Evolutionary conservation across 2,329 filamentous ascomycete genomes (phyloP).

Genomic region (Penicillium italicum): DNA sequence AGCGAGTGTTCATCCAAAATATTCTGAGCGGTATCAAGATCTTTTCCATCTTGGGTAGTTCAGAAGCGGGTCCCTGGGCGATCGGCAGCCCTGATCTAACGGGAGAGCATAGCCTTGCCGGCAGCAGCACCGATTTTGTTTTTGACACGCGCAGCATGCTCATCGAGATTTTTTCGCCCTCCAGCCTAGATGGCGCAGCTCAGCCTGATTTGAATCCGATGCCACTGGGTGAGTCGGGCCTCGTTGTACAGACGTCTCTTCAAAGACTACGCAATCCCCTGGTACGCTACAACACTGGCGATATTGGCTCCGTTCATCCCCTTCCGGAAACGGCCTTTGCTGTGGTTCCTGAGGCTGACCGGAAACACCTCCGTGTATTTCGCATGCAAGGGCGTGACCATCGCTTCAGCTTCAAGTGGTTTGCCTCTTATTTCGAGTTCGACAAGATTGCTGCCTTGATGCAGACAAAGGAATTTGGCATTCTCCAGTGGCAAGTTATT

Average conservation of each 20-base stretch:
- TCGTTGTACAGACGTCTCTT: constrained; percentile 45
- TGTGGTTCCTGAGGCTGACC: constrained; percentile 19
- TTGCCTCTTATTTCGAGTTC: constrained; percentile 41
- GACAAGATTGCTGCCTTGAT: constrained; percentile 26
- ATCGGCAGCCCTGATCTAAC: constrained; percentile 9
- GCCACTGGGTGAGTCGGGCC: constrained; percentile 37
- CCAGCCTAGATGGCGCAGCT: constrained; percentile 8
- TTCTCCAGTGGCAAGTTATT: constrained; percentile 47
- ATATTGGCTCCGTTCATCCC: constrained; percentile 42
- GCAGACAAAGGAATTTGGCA: constrained; percentile 18
- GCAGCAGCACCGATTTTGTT: constrained; percentile 30
- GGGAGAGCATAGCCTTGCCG: background rate
- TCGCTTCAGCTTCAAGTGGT: constrained; percentile 46
- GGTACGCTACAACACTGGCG: constrained; percentile 45
- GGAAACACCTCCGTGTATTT: constrained; percentile 32
- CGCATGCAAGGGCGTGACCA: constrained; percentile 43
- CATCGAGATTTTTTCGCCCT: background rate
- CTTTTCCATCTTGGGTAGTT: constrained; percentile 43
- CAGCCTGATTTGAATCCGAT: constrained; percentile 2
- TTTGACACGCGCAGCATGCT: constrained; percentile 1
- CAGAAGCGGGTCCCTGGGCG: constrained; percentile 44
- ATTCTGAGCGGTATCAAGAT: constrained; percentile 37
- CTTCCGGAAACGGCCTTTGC: constrained; percentile 23
- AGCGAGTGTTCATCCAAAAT: constrained; percentile 31
- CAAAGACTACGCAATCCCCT: constrained; percentile 44